Evolutionary conservation across 257 asterid species (phyloP).

Genomic region (Nicotiana otophora): DNA sequence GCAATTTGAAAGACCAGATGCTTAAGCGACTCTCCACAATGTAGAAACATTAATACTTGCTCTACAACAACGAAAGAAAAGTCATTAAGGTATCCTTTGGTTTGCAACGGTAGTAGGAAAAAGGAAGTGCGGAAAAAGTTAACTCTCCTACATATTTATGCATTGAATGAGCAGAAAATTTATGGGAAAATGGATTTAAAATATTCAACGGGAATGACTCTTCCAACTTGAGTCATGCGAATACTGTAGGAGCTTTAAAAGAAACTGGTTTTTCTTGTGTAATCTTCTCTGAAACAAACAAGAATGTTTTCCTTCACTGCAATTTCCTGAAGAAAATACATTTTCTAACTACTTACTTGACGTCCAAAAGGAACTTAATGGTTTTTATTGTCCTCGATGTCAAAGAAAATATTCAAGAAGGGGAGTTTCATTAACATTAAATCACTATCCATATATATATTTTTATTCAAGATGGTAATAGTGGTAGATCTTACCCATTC

Average conservation of each 20-base stretch:
- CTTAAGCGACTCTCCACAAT: background rate
- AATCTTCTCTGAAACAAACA: background rate
- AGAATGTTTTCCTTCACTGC: background rate
- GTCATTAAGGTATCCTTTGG: background rate
- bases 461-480: background rate
- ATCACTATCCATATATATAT: background rate
- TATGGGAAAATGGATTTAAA: background rate
- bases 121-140: background rate
- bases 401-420: background rate
- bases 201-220: background rate
- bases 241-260: background rate
- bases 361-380: background rate
- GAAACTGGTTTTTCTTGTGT: background rate
- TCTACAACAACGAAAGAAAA: background rate
- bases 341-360: background rate
- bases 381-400: background rate
- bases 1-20: background rate
- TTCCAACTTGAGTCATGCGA: background rate
- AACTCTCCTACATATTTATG: background rate
- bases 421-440: background rate
- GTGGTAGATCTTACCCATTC: constrained; percentile 54
- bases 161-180: background rate
- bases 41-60: background rate
- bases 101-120: background rate
- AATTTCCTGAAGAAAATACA: background rate